These are phyloP conservation scores for Fusarium tuaranense DNA, from an alignment of 2,329 filamentous ascomycete species.

Conservation along the genomic window DNA sequence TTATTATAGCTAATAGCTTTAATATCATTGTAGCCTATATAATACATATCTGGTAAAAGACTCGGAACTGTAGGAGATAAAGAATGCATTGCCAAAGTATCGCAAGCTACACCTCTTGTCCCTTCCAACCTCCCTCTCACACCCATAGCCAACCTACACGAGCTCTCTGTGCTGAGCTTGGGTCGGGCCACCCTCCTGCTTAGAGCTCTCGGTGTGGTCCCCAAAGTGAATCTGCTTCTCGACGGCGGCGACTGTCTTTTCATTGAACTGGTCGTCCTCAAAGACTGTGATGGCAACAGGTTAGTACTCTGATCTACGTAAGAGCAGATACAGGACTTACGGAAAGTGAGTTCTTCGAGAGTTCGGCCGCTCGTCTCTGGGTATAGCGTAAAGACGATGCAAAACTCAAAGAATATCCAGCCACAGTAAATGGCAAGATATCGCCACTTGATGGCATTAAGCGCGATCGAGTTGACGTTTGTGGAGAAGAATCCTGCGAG, in stretches of 20 bases:
- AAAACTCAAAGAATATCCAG: slow-evolving; percentile 56
- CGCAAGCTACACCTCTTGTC: neutral
- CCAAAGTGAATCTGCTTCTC: slow-evolving; percentile 52
- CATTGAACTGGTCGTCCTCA: slow-evolving; percentile 53
- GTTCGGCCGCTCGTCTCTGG: slow-evolving; percentile 83
- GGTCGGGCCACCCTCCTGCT: neutral
- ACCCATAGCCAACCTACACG: neutral
- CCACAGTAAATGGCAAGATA: slow-evolving; percentile 59
- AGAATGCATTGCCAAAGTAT: neutral
- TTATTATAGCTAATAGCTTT: no score
- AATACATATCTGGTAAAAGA: neutral
- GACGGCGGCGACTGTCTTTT: slow-evolving; percentile 53
- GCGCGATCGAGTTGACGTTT: slow-evolving; percentile 59
- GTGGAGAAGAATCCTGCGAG: slow-evolving; percentile 56
- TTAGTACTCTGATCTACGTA: slow-evolving; percentile 9
- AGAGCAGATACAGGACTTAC: slow-evolving; percentile 45
- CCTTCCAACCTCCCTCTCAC: neutral
- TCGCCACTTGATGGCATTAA: slow-evolving; percentile 54
- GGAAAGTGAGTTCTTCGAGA: slow-evolving; percentile 72
- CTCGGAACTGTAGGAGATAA: neutral
- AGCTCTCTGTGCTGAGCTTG: slow-evolving; percentile 23
- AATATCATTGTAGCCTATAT: no score
- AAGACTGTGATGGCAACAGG: slow-evolving; percentile 47
- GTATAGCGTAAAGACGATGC: slow-evolving; percentile 81
- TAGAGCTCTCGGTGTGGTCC: slow-evolving; percentile 20